Conservation (phyloP, 2,329 filamentous ascomycete genomes). For the Aspergillus udagawae region DNA sequence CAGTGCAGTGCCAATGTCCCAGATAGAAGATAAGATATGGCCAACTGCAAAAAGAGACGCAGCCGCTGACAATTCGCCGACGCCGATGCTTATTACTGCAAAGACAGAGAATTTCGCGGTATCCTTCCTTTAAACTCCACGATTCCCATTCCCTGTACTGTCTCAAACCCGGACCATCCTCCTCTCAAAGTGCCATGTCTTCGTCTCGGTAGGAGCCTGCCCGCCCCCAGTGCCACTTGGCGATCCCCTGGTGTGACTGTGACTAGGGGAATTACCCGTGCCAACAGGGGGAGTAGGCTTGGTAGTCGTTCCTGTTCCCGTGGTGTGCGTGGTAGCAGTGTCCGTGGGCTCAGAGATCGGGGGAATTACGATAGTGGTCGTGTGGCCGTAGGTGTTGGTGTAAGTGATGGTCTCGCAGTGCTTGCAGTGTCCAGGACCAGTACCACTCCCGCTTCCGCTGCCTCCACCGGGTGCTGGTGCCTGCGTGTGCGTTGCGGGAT, state of each 20-base stretch:
- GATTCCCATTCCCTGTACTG: neutral
- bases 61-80: no score
- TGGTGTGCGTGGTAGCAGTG: neutral
- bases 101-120: neutral
- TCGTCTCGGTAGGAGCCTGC: neutral
- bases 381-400: slow-evolving; percentile 20
- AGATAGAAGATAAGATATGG: neutral
- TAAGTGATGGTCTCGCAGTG: slow-evolving; percentile 26
- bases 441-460: no score
- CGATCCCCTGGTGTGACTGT: neutral
- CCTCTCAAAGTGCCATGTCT: neutral
- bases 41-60: neutral
- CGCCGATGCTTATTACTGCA: no score
- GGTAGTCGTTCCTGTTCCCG: neutral
- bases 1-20: neutral
- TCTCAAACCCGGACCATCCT: neutral
- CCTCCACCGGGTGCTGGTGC: neutral
- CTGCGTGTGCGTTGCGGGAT: neutral
- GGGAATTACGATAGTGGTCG: slow-evolving; percentile 26
- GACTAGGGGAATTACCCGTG: neutral
- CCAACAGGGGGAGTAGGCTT: neutral
- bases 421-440: slow-evolving; percentile 9
- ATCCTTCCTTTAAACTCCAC: neutral
- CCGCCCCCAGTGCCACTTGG: slow-evolving; percentile 7
- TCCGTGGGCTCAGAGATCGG: slow-evolving; percentile 4